Conservation (phyloP, 1,284 basidiomycete species). For the Lentinus polychrous region DNA sequence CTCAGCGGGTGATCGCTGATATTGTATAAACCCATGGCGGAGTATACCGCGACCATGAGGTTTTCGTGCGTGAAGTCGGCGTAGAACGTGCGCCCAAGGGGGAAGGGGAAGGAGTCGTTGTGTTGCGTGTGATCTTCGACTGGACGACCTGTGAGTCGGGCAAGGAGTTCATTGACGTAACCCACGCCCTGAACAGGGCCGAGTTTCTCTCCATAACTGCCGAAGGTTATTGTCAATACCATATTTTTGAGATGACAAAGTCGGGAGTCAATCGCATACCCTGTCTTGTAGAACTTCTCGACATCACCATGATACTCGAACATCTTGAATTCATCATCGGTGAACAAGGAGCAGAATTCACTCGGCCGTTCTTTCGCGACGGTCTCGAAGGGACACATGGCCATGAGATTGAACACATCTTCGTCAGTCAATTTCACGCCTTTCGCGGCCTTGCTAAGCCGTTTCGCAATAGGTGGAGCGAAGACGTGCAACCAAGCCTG, state of each 20-base stretch:
- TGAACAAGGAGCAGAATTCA: constrained; percentile 69
- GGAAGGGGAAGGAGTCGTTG: constrained; percentile 77
- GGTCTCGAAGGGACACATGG: constrained; percentile 75
- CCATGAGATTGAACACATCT: constrained; percentile 59
- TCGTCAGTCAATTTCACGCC: constrained; percentile 48
- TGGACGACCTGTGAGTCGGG: constrained; percentile 56
- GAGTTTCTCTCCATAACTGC: constrained; percentile 58
- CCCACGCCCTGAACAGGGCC: constrained; percentile 76
- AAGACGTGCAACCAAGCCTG: constrained; percentile 50
- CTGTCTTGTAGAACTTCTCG: constrained; percentile 72
- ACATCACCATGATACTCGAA: constrained; percentile 73
- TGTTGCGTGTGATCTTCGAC: constrained; percentile 68
- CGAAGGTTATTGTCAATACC: neutral
- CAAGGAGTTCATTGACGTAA: constrained; percentile 78
- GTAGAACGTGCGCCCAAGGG: constrained; percentile 56
- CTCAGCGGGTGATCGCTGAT: constrained; percentile 30
- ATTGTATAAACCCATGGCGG: constrained; percentile 64
- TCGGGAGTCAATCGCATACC: constrained; percentile 34
- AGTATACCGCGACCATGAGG: constrained; percentile 69
- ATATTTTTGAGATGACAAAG: neutral
- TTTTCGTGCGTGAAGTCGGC: constrained; percentile 82
- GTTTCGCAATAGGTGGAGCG: constrained; percentile 44
- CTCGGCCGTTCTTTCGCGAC: constrained; percentile 43
- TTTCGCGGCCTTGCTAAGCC: constrained; percentile 54
- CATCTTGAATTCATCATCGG: constrained; percentile 49